phyloP scores from a whole-genome alignment of 2,329 filamentous ascomycete species.

The Botrytis fabae region DNA sequence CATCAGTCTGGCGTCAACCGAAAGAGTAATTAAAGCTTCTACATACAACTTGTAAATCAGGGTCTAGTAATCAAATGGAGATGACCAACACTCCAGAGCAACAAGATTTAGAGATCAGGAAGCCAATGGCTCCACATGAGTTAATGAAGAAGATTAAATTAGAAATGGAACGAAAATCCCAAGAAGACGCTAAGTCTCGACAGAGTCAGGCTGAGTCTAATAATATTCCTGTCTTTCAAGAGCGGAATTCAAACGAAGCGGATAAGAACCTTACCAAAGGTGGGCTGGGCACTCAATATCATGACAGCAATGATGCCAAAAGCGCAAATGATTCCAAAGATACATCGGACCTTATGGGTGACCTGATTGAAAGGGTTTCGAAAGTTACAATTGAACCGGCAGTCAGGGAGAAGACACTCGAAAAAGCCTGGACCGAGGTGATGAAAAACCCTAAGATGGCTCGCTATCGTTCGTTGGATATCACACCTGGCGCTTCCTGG shows the following conservation, averaged over 20 bases:
- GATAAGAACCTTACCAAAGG: background rate
- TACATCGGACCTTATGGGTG: too few relatives aligned
- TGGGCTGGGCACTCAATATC: fast-evolving
- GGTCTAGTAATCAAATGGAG: background rate
- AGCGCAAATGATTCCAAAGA: background rate
- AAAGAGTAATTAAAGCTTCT: background rate
- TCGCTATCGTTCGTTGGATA: background rate
- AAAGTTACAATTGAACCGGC: too few relatives aligned
- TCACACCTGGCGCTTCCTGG: background rate
- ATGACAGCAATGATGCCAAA: background rate
- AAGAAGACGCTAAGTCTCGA: background rate
- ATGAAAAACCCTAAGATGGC: background rate
- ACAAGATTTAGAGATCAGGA: background rate
- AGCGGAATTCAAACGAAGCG: background rate
- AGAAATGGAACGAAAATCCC: background rate
- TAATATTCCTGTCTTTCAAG: background rate
- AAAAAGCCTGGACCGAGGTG: background rate
- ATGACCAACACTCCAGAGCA: fast-evolving
- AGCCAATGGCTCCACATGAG: fast-evolving
- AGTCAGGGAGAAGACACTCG: too few relatives aligned
- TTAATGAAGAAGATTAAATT: background rate
- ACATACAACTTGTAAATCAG: background rate
- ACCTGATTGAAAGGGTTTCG: too few relatives aligned
- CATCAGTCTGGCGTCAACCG: background rate
- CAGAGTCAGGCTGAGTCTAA: background rate